Evolutionary conservation across 2,329 filamentous ascomycete species (phyloP), one percentile per base, ranked within the genome.

Genomic region (Trichoderma sp.): DNA sequence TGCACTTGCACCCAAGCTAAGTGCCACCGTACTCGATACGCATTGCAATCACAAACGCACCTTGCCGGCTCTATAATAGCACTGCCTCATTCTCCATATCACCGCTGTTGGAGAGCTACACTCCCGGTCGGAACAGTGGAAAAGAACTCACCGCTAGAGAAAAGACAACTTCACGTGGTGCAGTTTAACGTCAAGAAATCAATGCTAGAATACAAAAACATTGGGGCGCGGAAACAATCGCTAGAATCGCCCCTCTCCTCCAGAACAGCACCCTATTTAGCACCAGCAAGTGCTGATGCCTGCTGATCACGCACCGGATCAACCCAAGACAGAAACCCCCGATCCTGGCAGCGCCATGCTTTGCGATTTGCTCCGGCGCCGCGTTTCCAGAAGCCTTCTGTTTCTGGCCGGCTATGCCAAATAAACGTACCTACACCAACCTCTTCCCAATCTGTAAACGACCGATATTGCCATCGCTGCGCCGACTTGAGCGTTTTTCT

Each of bases 311-410:
- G 13, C 49, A 49, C 31, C 65, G 65, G 65, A 56, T 68, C 65
- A 68, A 68, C 65, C 37, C 56, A 68, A 53, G 8, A n/a, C 63
- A 66, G 37, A 66, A 66, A 49, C 37, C 63, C 53, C 63, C 63
- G 63, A 66, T 31, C 56, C 29, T 11, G n/a, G 13, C 62, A 35
- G 52, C 52, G 43, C 65, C 56, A 66, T 58, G 7, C 52, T 33
- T 11, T 31, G 43, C 35, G 56, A 68, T 60, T 68, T 68, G 65
- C 65, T 40, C 65, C 65, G 65, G 40, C 31, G 63, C 65, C 56
- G 65, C 55, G 27, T 52, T 68, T 68, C 65, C 47, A 68, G 65
- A 68, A 68, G 47, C 56, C 33, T 68, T 68, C 65, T 68, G 29
- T 33, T 33, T 47, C 29, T 49, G 37, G 19, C 13, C 27, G 8